phyloP scores from a whole-genome alignment of 1,139 yeast species.

The Pichia sp. region DNA sequence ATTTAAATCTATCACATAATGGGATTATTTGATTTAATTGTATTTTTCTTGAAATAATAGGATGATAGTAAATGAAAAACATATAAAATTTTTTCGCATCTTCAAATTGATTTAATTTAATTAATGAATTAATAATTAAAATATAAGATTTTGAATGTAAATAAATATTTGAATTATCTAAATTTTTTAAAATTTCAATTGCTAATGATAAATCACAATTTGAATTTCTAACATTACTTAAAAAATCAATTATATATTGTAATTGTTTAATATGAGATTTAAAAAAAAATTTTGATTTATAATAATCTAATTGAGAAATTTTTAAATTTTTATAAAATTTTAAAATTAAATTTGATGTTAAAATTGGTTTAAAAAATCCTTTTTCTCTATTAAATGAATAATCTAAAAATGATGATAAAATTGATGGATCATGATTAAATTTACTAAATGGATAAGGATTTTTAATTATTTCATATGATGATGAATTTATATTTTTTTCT shows the following conservation, averaged over 20 bases:
- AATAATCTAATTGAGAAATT: not conserved
- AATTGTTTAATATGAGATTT: constrained; percentile 8
- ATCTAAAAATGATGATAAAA: constrained; percentile 19
- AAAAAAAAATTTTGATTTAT: no score
- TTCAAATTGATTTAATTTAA: constrained; percentile 17
- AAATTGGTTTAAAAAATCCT: constrained; percentile 6
- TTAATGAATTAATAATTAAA: constrained; percentile 16
- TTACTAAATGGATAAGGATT: constrained; percentile 17
- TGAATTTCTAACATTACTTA: not conserved
- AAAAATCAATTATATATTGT: not conserved
- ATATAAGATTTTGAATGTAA: constrained; percentile 16
- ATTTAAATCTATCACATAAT: constrained; percentile 7
- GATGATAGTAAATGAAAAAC: not conserved
- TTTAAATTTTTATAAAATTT: constrained; percentile 6
- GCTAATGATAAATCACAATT: constrained; percentile 4
- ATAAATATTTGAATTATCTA: constrained; percentile 7
- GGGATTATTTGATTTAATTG: not conserved
- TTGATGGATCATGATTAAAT: constrained; percentile 15
- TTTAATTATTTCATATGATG: no score
- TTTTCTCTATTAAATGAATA: constrained; percentile 5
- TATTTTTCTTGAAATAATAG: not conserved
- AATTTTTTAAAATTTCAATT: constrained; percentile 1
- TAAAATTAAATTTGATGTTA: constrained; percentile 4
- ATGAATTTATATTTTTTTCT: no score
- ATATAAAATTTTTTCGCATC: constrained; percentile 18